These are phyloP conservation scores for Neurospora sp. DNA, from an alignment of 495 filamentous ascomycete genomes.

Conservation along the genomic window DNA sequence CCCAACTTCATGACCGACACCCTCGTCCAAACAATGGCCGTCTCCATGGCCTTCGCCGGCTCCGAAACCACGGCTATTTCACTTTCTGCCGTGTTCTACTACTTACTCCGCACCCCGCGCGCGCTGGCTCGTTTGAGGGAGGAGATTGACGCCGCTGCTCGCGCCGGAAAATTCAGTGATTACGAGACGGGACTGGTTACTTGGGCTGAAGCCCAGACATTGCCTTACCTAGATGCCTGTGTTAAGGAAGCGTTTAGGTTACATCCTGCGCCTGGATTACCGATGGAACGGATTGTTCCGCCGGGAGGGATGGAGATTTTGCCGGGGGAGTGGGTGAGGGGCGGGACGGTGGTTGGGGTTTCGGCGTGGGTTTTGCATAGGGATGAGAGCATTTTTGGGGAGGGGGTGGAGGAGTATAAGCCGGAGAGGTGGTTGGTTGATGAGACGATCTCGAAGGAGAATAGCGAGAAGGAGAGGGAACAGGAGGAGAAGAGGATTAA, in stretches of 20 bases:
- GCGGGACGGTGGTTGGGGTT: conserved; percentile 54
- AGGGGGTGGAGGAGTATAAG: conserved; percentile 44
- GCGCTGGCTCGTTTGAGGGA: conserved; percentile 32
- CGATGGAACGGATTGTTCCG: conserved; percentile 57
- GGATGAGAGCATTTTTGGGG: conserved; percentile 47
- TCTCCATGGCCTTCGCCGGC: conserved; percentile 55
- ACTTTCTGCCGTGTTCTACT: conserved; percentile 55
- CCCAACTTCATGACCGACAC: conserved; percentile 59
- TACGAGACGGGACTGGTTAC: conserved; percentile 45
- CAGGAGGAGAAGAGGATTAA: conserved; percentile 37
- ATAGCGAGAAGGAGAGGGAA: conserved; percentile 3
- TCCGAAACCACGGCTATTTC: conserved; percentile 56
- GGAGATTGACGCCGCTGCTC: conserved; percentile 46
- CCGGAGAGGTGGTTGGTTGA: conserved; percentile 51
- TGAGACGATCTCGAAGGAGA: neutral
- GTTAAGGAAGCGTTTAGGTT: conserved; percentile 62
- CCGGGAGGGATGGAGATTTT: conserved; percentile 41
- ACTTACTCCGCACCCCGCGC: conserved; percentile 43
- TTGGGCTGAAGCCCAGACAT: conserved; percentile 47
- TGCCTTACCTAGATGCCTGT: conserved; percentile 55
- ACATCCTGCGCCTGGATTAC: conserved; percentile 51
- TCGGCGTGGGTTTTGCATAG: conserved; percentile 55
- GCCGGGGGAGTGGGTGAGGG: conserved; percentile 43
- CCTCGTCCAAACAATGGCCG: conserved; percentile 54
- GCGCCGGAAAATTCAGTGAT: conserved; percentile 38